These are phyloP conservation scores for Camelina sativa DNA, from an alignment of 345 rosid genomes.

Conservation along the genomic window DNA sequence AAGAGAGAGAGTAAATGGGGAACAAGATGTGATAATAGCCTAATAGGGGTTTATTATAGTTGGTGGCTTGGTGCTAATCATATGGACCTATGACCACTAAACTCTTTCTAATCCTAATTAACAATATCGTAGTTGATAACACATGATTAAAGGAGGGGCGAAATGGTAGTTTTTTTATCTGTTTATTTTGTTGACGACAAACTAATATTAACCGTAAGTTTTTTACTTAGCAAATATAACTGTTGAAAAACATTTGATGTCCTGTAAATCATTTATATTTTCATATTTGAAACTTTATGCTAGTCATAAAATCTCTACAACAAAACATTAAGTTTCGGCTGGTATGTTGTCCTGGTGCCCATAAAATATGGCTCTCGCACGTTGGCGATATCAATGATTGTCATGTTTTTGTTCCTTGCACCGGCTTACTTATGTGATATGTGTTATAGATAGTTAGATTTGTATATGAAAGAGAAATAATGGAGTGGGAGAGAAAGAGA, in stretches of 20 bases:
- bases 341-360: not conserved
- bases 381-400: constrained; percentile 31
- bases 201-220: not conserved
- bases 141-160: constrained; percentile 11
- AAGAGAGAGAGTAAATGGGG: constrained; percentile 27
- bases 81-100: constrained; percentile 33
- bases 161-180: not conserved
- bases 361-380: constrained; percentile 19
- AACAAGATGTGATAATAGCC: constrained; percentile 37
- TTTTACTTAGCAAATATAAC: not conserved
- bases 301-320: not conserved
- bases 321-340: not conserved
- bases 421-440: not conserved
- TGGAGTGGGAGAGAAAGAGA: constrained; percentile 13
- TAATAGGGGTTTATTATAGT: not conserved
- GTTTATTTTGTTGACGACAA: not conserved
- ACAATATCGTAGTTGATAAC: not conserved
- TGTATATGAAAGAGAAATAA: constrained; percentile 5
- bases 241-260: constrained; percentile 8
- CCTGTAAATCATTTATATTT: not conserved
- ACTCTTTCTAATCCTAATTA: constrained; percentile 37
- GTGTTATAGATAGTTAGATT: constrained; percentile 1
- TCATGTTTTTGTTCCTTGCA: not conserved
- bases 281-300: not conserved
- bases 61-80: constrained; percentile 38